Percentiles rank a stretch among this genome's conserved stretches.
phyloP scores from a whole-genome alignment of 202 grass and related monocot genomes.

The Miscanthus sacchariflorus region DNA sequence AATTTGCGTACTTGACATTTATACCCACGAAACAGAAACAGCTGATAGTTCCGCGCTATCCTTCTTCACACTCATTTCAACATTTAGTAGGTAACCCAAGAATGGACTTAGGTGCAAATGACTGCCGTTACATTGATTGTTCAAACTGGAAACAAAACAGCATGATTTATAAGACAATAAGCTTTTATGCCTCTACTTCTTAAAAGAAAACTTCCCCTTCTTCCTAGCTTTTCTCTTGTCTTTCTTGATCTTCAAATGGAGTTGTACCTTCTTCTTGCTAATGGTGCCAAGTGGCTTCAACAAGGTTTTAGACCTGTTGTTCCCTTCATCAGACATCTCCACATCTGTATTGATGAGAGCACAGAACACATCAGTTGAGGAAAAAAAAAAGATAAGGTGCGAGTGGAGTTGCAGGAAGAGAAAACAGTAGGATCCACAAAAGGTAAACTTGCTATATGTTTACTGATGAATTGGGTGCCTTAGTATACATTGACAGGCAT shows the following conservation, averaged over 20 bases:
- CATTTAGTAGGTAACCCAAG: slow-evolving; percentile 4
- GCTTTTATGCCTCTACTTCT: slow-evolving; percentile 36
- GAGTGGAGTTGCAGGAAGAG: neutral
- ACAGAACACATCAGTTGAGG: neutral
- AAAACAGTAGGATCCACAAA: neutral
- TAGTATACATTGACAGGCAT: neutral
- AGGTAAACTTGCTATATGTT: neutral
- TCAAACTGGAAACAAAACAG: slow-evolving; percentile 51
- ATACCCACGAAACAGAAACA: neutral
- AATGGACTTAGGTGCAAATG: slow-evolving; percentile 19
- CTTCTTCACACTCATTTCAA: neutral
- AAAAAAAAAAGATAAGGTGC: neutral
- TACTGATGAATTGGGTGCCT: neutral
- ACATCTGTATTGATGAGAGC: slow-evolving; percentile 52
- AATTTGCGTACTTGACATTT: neutral
- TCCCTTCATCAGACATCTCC: slow-evolving; percentile 73
- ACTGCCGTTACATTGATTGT: slow-evolving; percentile 26
- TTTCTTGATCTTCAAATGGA: slow-evolving; percentile 81
- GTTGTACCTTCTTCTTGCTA: slow-evolving; percentile 88
- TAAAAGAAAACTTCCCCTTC: slow-evolving; percentile 59
- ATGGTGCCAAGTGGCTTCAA: slow-evolving; percentile 82
- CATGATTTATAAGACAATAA: slow-evolving; percentile 15
- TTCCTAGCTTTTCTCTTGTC: slow-evolving; percentile 75
- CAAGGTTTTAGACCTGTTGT: slow-evolving; percentile 40
- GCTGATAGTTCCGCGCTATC: neutral